Conservation (phyloP, 1,284 basidiomycete species). For the Taiwanofungus camphoratus region DNA sequence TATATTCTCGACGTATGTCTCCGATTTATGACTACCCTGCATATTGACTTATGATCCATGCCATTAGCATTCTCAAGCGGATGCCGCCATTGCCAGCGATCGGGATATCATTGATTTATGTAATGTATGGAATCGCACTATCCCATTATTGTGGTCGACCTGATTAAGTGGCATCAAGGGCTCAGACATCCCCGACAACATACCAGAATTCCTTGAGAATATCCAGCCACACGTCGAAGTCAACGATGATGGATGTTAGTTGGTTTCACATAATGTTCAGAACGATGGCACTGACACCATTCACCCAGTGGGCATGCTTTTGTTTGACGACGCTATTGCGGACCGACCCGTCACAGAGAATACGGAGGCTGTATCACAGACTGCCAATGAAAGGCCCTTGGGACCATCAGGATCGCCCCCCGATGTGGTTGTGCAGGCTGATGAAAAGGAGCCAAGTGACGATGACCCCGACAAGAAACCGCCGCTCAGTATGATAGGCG, state of each 20-base stretch:
- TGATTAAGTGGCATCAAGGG: background rate
- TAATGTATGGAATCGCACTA: no score
- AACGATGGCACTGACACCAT: background rate
- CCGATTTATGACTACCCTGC: no score
- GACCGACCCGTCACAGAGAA: background rate
- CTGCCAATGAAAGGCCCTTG: no score
- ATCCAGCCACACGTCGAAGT: background rate
- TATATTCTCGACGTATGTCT: constrained; percentile 9
- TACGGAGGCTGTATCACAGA: background rate
- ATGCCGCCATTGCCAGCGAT: constrained; percentile 3
- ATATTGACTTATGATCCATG: background rate
- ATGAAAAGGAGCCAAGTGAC: no score
- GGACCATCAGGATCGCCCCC: no score
- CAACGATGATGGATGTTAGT: constrained; percentile 1
- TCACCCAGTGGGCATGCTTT: background rate
- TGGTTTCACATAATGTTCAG: background rate
- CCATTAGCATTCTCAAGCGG: background rate
- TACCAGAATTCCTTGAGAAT: background rate
- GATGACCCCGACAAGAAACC: background rate
- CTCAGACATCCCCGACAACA: background rate
- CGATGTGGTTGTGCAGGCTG: no score
- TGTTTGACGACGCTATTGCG: background rate
- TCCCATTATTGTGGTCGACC: background rate
- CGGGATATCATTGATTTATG: background rate
- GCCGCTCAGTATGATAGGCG: background rate